phyloP scores from a whole-genome alignment of 345 rosid genomes.

The Gossypium arboreum region DNA sequence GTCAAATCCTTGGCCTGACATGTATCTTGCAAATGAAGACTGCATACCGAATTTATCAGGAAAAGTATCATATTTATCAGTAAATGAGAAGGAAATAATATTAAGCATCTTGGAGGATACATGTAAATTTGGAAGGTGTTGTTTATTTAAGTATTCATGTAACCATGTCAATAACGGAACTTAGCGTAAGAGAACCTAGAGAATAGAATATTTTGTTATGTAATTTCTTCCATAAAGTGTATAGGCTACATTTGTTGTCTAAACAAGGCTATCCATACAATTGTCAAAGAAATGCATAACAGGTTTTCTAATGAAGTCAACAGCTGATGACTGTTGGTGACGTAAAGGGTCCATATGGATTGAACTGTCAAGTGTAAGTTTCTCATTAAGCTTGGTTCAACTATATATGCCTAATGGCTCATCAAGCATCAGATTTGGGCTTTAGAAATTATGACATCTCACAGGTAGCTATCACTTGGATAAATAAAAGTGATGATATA shows the following conservation, averaged over 20 bases:
- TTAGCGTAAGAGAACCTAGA: neutral
- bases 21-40: slow-evolving; percentile 85
- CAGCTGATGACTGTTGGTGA: neutral
- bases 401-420: neutral
- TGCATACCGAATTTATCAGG: slow-evolving; percentile 25
- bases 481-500: neutral
- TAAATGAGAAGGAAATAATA: neutral
- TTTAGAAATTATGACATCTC: neutral
- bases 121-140: neutral
- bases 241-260: neutral
- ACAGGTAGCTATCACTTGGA: neutral
- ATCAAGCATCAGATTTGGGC: neutral
- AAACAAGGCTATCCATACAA: neutral
- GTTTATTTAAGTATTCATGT: neutral
- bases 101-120: neutral
- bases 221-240: neutral
- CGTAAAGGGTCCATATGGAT: neutral
- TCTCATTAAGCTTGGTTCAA: neutral
- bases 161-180: neutral
- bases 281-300: neutral
- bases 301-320: neutral
- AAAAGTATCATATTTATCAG: slow-evolving; percentile 5
- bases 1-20: slow-evolving; percentile 89
- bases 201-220: neutral
- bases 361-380: neutral